Percentiles rank a stretch among this genome's conserved stretches.
Evolutionary conservation across 192 early-diverging fungal genomes (phyloP).

Genomic region (Umbelopsis sp.): DNA sequence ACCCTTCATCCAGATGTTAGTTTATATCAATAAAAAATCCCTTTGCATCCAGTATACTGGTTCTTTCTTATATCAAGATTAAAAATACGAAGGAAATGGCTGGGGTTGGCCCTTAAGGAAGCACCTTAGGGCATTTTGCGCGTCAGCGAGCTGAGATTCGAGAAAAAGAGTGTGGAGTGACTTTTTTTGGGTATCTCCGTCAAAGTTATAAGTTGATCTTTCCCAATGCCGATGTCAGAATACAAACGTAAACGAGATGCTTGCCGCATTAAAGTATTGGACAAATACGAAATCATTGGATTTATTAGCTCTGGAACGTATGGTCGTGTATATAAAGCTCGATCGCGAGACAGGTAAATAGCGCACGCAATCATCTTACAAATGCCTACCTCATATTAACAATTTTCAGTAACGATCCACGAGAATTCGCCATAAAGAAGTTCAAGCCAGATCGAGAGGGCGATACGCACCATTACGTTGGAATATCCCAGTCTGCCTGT

Average conservation of each 20-base stretch:
- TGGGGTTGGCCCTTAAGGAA: too few relatives aligned
- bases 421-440: conserved; percentile 93
- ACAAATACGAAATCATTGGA: conserved; percentile 83
- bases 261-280: conserved; percentile 56
- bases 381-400: background rate
- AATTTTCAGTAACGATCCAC: conserved; percentile 27
- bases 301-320: conserved; percentile 97
- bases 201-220: too few relatives aligned
- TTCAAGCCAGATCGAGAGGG: conserved; percentile 97
- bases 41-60: too few relatives aligned
- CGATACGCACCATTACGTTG: conserved; percentile 68
- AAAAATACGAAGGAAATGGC: too few relatives aligned
- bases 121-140: too few relatives aligned
- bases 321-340: conserved; percentile 94
- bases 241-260: conserved; percentile 57
- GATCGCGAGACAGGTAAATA: conserved; percentile 52
- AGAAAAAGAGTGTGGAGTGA: too few relatives aligned
- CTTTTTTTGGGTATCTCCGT: too few relatives aligned
- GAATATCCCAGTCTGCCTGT: conserved; percentile 93
- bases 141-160: too few relatives aligned
- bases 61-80: too few relatives aligned
- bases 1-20: too few relatives aligned
- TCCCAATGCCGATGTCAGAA: conserved; percentile 56
- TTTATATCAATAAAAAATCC: too few relatives aligned
- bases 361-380: background rate